Evolutionary conservation across 176 grass and related monocot genomes (phyloP).

Genomic region (Oryza australiensis): DNA sequence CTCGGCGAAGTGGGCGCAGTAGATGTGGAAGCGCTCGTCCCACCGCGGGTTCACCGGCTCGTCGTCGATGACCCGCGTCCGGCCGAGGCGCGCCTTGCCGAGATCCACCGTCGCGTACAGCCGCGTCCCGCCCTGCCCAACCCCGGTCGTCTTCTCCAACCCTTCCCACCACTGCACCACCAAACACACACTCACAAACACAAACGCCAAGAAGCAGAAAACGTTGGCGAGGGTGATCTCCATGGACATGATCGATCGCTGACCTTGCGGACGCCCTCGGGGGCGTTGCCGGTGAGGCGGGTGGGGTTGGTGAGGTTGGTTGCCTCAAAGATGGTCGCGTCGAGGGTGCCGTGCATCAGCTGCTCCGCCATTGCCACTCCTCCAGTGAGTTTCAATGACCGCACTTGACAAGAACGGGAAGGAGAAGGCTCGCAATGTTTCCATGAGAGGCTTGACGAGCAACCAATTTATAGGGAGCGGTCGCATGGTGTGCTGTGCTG

Average conservation of each 20-base stretch:
- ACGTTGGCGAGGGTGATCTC: too few species aligned
- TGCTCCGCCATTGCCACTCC: slow-evolving; percentile 52
- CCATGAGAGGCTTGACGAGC: too few species aligned
- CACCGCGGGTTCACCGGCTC: slow-evolving; percentile 86
- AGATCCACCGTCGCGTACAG: slow-evolving; percentile 86
- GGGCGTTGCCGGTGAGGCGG: not conserved
- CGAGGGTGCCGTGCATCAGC: slow-evolving; percentile 67
- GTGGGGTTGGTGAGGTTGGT: slow-evolving; percentile 45
- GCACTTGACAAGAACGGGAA: too few species aligned
- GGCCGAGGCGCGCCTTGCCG: slow-evolving; percentile 73
- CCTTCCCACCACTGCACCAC: slow-evolving; percentile 40
- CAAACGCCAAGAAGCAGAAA: not conserved
- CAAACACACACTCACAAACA: not conserved
- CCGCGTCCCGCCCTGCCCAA: slow-evolving; percentile 71
- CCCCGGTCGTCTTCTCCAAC: slow-evolving; percentile 63
- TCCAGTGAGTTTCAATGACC: too few species aligned
- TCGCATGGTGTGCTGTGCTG: too few species aligned
- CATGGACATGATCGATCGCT: not conserved
- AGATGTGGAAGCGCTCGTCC: slow-evolving; percentile 90
- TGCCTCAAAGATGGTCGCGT: slow-evolving; percentile 66
- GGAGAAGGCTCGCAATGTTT: too few species aligned
- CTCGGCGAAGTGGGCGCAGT: slow-evolving; percentile 86
- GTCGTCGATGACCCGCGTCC: slow-evolving; percentile 67
- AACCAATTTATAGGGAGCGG: too few species aligned
- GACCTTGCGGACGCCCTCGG: not conserved